phyloP scores from a whole-genome alignment of 2,329 filamentous ascomycete genomes.

The Trichoderma sp. region DNA sequence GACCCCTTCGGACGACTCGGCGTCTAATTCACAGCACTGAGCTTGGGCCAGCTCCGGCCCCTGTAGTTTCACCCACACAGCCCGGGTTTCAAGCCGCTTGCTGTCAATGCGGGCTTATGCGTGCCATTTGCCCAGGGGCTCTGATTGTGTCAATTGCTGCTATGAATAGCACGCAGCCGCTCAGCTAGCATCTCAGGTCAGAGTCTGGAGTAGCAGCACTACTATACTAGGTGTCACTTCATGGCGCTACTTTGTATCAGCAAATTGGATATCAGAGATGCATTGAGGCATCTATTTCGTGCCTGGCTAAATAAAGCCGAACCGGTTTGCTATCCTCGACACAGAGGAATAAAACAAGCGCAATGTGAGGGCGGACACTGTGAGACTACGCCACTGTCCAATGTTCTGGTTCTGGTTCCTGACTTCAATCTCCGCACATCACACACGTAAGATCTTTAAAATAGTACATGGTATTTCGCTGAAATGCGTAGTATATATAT shows the following conservation, averaged over 20 bases:
- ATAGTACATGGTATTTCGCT: neutral
- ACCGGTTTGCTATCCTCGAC: neutral
- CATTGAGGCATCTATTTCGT: neutral
- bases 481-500: no score
- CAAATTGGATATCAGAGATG: neutral
- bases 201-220: neutral
- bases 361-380: neutral
- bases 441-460: neutral
- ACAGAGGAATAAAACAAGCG: neutral
- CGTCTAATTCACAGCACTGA: slow-evolving; percentile 5
- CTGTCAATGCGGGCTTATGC: slow-evolving; percentile 24
- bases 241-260: neutral
- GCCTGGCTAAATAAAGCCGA: neutral
- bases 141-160: neutral
- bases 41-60: neutral
- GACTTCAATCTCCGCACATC: neutral
- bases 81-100: slow-evolving; percentile 17
- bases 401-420: neutral
- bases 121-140: slow-evolving; percentile 15
- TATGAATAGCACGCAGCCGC: slow-evolving; percentile 6
- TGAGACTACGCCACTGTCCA: neutral
- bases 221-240: neutral
- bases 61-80: slow-evolving; percentile 23
- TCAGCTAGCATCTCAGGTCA: neutral
- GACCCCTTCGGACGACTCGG: slow-evolving; percentile 10